These are phyloP conservation scores for Clarireedia hainanense DNA, from an alignment of 2,329 filamentous ascomycete species.

Conservation along the genomic window DNA sequence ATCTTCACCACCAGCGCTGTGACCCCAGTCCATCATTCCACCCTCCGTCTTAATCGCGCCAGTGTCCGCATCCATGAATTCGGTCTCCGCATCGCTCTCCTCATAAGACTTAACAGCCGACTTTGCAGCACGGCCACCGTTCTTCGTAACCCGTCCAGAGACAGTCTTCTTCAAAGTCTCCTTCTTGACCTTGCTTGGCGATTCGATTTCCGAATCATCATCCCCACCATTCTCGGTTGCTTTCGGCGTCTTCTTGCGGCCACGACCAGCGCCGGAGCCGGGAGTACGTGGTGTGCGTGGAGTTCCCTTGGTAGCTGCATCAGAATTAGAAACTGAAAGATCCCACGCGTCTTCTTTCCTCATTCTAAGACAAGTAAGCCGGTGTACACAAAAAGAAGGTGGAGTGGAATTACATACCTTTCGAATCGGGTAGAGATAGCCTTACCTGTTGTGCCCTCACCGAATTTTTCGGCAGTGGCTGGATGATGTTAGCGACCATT, in stretches of 20 bases:
- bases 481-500: constrained; percentile 21
- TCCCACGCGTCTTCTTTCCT: constrained; percentile 21
- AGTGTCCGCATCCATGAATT: constrained; percentile 4
- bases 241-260: constrained; percentile 4
- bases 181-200: constrained; percentile 18
- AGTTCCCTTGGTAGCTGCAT: constrained; percentile 2
- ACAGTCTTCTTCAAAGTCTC: constrained; percentile 17
- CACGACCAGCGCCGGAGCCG: neutral
- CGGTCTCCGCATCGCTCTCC: constrained; percentile 8
- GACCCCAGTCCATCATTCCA: neutral
- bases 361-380: constrained; percentile 7
- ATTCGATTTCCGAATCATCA: constrained; percentile 1
- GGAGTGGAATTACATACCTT: constrained; percentile 8
- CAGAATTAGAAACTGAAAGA: constrained; percentile 8
- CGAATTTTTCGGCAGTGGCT: constrained; percentile 25
- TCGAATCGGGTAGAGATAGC: constrained; percentile 25
- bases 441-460: constrained; percentile 24
- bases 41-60: neutral
- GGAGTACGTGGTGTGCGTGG: neutral
- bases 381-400: neutral
- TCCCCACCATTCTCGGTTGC: constrained; percentile 11
- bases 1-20: neutral
- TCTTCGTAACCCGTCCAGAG: constrained; percentile 17
- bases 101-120: neutral
- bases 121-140: neutral